Percentiles rank a stretch among this genome's conserved stretches.
These are phyloP conservation scores for Hyphodiscus sp. DNA, from an alignment of 2,329 filamentous ascomycete genomes.

Conservation along the genomic window DNA sequence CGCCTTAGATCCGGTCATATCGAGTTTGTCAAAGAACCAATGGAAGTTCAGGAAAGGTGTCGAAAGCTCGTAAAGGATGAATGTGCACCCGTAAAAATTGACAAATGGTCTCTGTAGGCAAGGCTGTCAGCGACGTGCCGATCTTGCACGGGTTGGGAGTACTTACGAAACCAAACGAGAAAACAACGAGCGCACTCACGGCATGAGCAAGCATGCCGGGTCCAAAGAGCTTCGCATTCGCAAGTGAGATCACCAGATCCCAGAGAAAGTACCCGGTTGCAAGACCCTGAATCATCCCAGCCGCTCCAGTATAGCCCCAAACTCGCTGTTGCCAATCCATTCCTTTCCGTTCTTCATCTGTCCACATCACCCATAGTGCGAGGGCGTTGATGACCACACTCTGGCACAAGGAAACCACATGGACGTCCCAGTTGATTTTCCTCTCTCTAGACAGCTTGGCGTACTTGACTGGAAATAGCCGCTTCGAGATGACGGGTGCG, in stretches of 20 bases:
- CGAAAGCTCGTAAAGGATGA: constrained; percentile 83
- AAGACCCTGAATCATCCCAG: constrained; percentile 68
- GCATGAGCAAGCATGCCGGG: constrained; percentile 63
- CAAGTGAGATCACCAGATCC: constrained; percentile 66
- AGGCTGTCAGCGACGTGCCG: background rate
- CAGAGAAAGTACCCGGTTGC: constrained; percentile 80
- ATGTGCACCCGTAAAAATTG: constrained; percentile 74
- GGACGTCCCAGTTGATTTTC: constrained; percentile 74
- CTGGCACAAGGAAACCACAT: constrained; percentile 79
- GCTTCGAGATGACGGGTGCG: constrained; percentile 59
- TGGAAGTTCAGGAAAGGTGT: constrained; percentile 82
- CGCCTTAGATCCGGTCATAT: constrained; percentile 65
- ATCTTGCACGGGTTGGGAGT: background rate
- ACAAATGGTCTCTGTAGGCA: constrained; percentile 65
- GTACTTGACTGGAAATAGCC: constrained; percentile 60
- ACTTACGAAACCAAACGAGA: constrained; percentile 73
- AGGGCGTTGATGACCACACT: constrained; percentile 63
- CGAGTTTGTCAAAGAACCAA: constrained; percentile 87
- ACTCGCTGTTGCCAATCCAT: constrained; percentile 65
- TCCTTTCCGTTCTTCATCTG: constrained; percentile 58
- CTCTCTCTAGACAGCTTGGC: constrained; percentile 53
- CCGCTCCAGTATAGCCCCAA: constrained; percentile 70
- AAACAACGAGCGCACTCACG: constrained; percentile 65
- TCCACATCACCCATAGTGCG: constrained; percentile 66
- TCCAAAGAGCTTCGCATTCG: constrained; percentile 61